phyloP scores from a whole-genome alignment of 352 stramenopile species.

The Phytophthora pisi region DNA sequence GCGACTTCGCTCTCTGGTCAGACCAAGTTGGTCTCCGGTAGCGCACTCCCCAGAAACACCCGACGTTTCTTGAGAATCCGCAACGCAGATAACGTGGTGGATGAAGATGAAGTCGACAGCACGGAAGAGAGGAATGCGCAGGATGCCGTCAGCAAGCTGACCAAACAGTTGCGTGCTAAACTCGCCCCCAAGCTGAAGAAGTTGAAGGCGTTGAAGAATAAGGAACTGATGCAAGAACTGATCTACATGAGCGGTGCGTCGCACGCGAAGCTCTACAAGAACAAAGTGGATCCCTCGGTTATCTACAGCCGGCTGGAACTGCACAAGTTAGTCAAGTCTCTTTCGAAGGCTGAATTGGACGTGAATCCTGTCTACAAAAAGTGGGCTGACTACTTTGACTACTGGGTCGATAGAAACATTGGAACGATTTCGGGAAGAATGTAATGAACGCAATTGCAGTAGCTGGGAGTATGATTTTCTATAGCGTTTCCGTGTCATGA shows the following conservation, averaged over 20 bases:
- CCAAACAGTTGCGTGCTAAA: not conserved
- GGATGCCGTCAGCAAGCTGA: not conserved
- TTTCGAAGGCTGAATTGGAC: not conserved
- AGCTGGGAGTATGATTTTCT: too few species aligned
- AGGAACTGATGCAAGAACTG: not conserved
- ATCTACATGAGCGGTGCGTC: not conserved
- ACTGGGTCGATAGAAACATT: slow-evolving; percentile 9
- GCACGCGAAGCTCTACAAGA: slow-evolving; percentile 11
- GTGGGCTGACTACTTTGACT: slow-evolving; percentile 6
- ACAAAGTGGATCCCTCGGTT: not conserved
- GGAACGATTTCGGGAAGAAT: not conserved
- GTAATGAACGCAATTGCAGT: too few species aligned
- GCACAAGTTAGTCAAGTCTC: not conserved
- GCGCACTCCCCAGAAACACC: too few species aligned
- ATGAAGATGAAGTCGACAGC: too few species aligned
- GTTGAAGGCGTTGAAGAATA: not conserved
- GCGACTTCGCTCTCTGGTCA: too few species aligned
- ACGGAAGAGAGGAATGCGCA: not conserved
- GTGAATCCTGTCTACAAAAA: not conserved
- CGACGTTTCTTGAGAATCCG: too few species aligned
- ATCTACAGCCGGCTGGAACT: not conserved
- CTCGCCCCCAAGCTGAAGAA: not conserved
- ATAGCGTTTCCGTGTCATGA: too few species aligned
- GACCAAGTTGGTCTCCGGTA: too few species aligned
- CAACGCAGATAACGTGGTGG: too few species aligned